Base-by-base conservation (phyloP, 2,329 filamentous ascomycete genomes). In the Clonostachys solani region DNA sequence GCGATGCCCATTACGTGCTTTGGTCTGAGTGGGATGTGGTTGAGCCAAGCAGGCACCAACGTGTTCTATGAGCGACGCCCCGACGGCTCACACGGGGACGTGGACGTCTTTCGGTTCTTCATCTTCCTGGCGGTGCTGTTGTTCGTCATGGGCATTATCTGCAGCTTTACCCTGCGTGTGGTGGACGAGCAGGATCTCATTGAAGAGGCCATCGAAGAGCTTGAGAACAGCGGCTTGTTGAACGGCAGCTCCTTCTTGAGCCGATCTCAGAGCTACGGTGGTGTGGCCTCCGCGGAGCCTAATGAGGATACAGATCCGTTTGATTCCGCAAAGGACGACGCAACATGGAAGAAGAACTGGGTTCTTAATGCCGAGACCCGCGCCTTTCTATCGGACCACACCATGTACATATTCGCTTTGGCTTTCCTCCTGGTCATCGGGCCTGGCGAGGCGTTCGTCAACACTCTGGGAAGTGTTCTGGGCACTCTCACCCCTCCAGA, bases 371-470 rank as follows among this genome's bases (percentile, higher is more conserved):
- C 89, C 41, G 92, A 96, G 63, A 97, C 94, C 0, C 77, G 84
- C 12, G 77, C 83, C 5, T 99, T 97, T 64, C 75, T 99, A 10
- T 77, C 81, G 19, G 94, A 99, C 56, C 84, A 80, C 50, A 96
- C 91, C 12, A 97, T 97, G 92, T 99, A 92, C 92, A 88, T 84
- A 62, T 86, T 99, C 55, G 90, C 92, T 0, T 72, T 85, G 1
- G 92, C 91, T 17, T 97, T 99, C 68, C 89, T 97, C 66, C 79
- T 97, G 52, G 89, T 96, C 56, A 89, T 92, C 46, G 94, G 94
- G 0, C 92, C 94, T 0, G 92, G 92, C n/a, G 94, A 99, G 68
- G 89, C 92, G 12, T 99, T 96, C 64, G 91, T 97, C 69, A 99
- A 97, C 70, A 99, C 97, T 58, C 74, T 99, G 10, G 94, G 94